Percentiles rank a stretch among this genome's conserved stretches.
phyloP scores from a whole-genome alignment of 1,139 yeast species.

The Saccharomyces hybrid region DNA sequence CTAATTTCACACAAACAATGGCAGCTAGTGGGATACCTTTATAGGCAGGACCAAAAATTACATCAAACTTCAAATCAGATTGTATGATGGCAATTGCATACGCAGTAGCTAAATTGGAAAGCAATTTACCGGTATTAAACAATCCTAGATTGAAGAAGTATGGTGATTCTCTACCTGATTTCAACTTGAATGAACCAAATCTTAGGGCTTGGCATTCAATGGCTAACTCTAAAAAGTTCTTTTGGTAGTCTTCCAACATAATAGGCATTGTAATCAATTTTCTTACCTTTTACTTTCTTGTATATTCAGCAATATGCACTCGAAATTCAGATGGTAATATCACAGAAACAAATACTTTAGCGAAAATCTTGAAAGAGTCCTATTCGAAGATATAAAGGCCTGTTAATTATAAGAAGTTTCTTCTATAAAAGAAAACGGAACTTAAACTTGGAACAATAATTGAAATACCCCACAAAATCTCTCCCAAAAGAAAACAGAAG shows the following conservation, averaged over 20 bases:
- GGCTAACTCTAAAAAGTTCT: constrained; percentile 71
- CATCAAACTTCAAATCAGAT: constrained; percentile 77
- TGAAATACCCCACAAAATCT: neutral
- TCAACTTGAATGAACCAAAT: constrained; percentile 83
- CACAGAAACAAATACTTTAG: neutral
- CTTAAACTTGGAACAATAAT: neutral
- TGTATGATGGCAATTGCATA: constrained; percentile 83
- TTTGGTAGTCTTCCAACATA: constrained; percentile 45
- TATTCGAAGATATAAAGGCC: neutral
- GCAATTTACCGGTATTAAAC: constrained; percentile 74
- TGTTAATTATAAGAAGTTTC: neutral
- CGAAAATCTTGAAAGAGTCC: neutral
- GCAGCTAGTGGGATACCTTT: constrained; percentile 97
- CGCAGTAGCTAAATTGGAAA: constrained; percentile 74
- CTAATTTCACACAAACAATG: constrained; percentile 81
- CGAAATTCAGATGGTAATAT: constrained; percentile 1
- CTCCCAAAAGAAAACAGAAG: neutral
- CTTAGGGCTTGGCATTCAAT: constrained; percentile 72
- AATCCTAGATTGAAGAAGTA: constrained; percentile 93
- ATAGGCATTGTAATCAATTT: constrained; percentile 12
- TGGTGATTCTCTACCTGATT: constrained; percentile 91
- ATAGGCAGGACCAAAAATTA: constrained; percentile 95
- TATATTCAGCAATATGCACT: neutral
- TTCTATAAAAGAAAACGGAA: neutral
- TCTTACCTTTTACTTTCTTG: neutral